These are phyloP conservation scores for Arachis hypogaea DNA, from an alignment of 306 rosid species.

Conservation along the genomic window DNA sequence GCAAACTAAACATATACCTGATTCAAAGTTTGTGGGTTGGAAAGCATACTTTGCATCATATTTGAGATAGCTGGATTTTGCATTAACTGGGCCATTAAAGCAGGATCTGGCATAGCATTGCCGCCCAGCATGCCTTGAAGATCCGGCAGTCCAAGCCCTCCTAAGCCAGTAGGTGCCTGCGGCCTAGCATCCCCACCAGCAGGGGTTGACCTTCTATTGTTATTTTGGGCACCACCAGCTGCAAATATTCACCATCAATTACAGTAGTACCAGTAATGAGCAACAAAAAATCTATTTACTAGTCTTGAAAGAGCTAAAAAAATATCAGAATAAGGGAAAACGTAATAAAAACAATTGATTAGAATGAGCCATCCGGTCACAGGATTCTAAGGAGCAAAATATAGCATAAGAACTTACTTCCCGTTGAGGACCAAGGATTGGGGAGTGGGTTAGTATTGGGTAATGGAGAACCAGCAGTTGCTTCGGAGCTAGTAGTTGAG, in stretches of 20 bases:
- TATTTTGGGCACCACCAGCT: conserved; percentile 66
- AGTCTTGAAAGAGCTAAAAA: conserved; percentile 27
- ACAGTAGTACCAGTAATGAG: conserved; percentile 17
- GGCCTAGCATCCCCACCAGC: conserved; percentile 61
- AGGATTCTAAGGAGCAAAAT: conserved; percentile 21
- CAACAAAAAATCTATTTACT: conserved; percentile 3
- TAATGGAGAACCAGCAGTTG: conserved; percentile 53
- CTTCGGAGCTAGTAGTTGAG: conserved; percentile 61
- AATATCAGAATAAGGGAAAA: neutral
- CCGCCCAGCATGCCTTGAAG: conserved; percentile 64
- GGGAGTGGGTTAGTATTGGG: conserved; percentile 95
- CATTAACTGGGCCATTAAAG: conserved; percentile 65
- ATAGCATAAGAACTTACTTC: conserved; percentile 52
- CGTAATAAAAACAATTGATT: neutral
- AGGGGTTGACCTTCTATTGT: conserved; percentile 54
- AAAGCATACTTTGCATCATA: conserved; percentile 82
- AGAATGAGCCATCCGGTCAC: conserved; percentile 8
- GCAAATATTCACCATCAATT: conserved; percentile 40
- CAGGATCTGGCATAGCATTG: conserved; percentile 55
- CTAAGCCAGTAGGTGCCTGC: conserved; percentile 60
- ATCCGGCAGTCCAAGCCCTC: conserved; percentile 70
- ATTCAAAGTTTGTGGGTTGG: conserved; percentile 77
- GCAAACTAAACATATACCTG: conserved; percentile 54
- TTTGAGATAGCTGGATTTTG: conserved; percentile 88
- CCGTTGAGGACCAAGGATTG: conserved; percentile 78